Evolutionary conservation across 2,329 filamentous ascomycete genomes (phyloP), one percentile per base, ranked within the genome.

Genomic region (Aspergillus melleus): DNA sequence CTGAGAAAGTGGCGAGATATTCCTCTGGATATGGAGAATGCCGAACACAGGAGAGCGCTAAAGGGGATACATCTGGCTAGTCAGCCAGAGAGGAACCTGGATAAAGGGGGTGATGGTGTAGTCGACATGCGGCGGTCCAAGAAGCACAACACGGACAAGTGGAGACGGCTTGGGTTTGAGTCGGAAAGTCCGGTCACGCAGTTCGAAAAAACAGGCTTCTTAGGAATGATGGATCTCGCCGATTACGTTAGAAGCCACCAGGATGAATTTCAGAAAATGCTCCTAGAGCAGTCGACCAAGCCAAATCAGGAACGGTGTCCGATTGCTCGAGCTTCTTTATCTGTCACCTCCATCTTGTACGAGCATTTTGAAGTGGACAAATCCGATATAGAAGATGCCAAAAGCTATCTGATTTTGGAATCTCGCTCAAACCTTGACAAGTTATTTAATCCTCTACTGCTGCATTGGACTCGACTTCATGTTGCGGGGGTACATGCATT

Each of bases 181-280:
- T 89, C 90, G 0, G 95, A 99, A 76, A 93, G 86, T 66, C 95
- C 95, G 3, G 88, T 88, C 0, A 84, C 84, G 68, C 95, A 99
- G 68, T 98, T 99, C 71, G 88, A 92, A 20, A 81, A 86, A 44
- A 90, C 90, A 29, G 95, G 95, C 0, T 98, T 93, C 73, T 77
- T 99, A 56, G 95, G 95, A 29, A 91, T 99, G 86, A 98, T 99
- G 93, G 95, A 99, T 74, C 77, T 99, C 70, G 91, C 92, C 2
- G 93, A 98, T 75, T 99, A 92, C 73, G 92, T 96, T 52, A 86
- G 90, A 70, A 96, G 92, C 72, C 89, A 96, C 71, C 92, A 96
- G 74, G 93, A 97, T 72, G 87, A 87, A 11, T 98, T 96, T 68
- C 93, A 96, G 73, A 97, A 96, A 77, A 82, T 96, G 67, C 79